These are phyloP conservation scores for Malassezia cuniculi DNA, from an alignment of 1,284 basidiomycete species.

Conservation along the genomic window DNA sequence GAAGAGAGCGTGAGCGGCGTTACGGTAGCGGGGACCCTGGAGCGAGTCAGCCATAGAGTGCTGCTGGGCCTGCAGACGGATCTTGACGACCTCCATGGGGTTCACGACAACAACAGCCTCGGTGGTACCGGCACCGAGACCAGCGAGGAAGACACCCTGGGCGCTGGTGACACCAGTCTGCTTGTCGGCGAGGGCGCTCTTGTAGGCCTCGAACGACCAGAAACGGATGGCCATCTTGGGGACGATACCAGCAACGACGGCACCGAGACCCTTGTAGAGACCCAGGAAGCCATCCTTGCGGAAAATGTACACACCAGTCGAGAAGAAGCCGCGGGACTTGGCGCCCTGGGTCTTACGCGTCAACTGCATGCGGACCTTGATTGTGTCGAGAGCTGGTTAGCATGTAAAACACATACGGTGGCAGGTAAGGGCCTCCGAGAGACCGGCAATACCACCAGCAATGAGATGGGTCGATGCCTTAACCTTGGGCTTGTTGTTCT, in stretches of 20 bases:
- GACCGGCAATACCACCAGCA: constrained; percentile 44
- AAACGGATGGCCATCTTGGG: constrained; percentile 99
- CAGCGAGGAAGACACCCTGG: constrained; percentile 62
- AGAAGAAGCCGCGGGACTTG: constrained; percentile 76
- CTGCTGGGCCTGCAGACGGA: constrained; percentile 91
- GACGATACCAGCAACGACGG: constrained; percentile 82
- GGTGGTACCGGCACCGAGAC: constrained; percentile 81
- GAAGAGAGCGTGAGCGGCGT: constrained; percentile 91
- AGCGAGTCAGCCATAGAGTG: constrained; percentile 93
- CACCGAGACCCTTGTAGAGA: constrained; percentile 94
- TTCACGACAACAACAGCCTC: constrained; percentile 84
- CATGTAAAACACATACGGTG: constrained; percentile 35
- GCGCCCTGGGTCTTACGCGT: constrained; percentile 31
- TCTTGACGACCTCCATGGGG: constrained; percentile 99
- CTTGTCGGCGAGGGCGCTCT: constrained; percentile 63
- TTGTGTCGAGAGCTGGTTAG: constrained; percentile 60
- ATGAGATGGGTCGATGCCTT: constrained; percentile 43
- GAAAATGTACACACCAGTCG: constrained; percentile 79
- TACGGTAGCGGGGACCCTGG: constrained; percentile 84
- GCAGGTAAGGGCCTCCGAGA: constrained; percentile 44
- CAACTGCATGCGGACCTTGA: constrained; percentile 95
- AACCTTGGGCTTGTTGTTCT: constrained; percentile 38
- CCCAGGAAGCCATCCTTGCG: constrained; percentile 84
- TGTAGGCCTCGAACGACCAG: constrained; percentile 93
- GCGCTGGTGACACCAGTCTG: constrained; percentile 63